Conservation (phyloP, 2,329 filamentous ascomycete genomes). For the Aspergillus pseudoviridinutans region DNA sequence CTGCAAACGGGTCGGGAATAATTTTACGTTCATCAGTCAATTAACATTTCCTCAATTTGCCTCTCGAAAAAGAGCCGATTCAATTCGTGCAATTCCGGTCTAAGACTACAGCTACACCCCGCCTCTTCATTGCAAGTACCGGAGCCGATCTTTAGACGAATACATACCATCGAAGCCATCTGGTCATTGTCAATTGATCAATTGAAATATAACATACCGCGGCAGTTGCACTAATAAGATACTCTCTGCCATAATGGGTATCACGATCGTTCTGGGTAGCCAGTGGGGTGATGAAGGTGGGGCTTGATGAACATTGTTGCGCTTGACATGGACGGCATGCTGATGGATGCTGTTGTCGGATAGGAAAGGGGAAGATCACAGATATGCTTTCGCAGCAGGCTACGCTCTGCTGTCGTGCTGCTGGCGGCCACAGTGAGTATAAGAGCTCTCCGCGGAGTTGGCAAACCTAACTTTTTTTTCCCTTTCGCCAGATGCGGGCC, state of each 20-base stretch:
- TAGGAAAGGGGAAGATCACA: conserved; percentile 47
- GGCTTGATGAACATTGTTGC: conserved; percentile 3
- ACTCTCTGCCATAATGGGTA: conserved; percentile 22
- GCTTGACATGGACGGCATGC: conserved; percentile 2
- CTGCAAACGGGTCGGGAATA: neutral
- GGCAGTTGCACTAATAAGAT: neutral
- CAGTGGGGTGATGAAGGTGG: conserved; percentile 49
- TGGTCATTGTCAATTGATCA: neutral
- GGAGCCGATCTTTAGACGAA: neutral
- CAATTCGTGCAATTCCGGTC: neutral
- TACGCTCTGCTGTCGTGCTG: conserved; percentile 43
- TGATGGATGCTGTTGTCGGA: conserved; percentile 8
- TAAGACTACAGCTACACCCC: neutral
- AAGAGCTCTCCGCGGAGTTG: neutral
- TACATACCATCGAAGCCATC: neutral
- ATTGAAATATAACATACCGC: neutral
- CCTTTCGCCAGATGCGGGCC: conserved; percentile 37
- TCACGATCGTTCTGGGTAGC: conserved; percentile 44
- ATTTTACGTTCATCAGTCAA: neutral
- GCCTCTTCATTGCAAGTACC: neutral
- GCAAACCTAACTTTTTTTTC: neutral
- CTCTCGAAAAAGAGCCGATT: neutral
- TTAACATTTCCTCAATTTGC: neutral
- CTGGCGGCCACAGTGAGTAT: conserved; percentile 45
- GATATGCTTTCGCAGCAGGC: conserved; percentile 45